A percentile compares a stretch with the other conserved stretches of the same genome.
Conservation (phyloP, 495 filamentous ascomycete genomes). For the Mytilinidion resinicola region DNA sequence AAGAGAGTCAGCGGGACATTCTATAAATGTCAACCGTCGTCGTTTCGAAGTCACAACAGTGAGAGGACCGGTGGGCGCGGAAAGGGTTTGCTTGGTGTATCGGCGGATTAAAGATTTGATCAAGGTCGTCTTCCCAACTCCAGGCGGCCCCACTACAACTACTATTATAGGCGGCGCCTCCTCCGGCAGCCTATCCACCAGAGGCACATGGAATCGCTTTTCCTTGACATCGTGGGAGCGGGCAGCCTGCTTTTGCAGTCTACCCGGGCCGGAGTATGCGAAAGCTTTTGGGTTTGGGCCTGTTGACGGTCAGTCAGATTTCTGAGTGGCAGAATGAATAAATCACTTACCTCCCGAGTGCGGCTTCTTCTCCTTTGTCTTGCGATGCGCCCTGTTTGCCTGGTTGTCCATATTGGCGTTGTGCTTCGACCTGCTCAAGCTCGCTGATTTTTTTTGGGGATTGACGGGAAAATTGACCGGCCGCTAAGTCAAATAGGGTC, state of each 20-base stretch:
- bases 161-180: constrained; percentile 93
- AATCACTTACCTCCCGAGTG: constrained; percentile 39
- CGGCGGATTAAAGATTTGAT: constrained; percentile 89
- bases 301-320: constrained; percentile 26
- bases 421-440: not conserved
- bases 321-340: too few relatives aligned
- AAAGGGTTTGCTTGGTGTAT: constrained; percentile 92
- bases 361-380: constrained; percentile 87
- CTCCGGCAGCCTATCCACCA: constrained; percentile 89
- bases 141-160: constrained; percentile 86
- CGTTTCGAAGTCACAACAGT: constrained; percentile 93
- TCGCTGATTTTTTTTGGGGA: not conserved
- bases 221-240: constrained; percentile 95
- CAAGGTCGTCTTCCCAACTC: constrained; percentile 70
- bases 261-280: constrained; percentile 75
- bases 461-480: not conserved
- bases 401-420: constrained; percentile 64
- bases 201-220: constrained; percentile 89
- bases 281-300: constrained; percentile 90
- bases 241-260: constrained; percentile 73
- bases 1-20: constrained; percentile 88
- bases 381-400: constrained; percentile 76
- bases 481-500: not conserved
- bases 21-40: constrained; percentile 86
- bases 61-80: constrained; percentile 81